Base-by-base conservation (phyloP, 2,329 filamentous ascomycete genomes). In the Orbilia quercus region DNA sequence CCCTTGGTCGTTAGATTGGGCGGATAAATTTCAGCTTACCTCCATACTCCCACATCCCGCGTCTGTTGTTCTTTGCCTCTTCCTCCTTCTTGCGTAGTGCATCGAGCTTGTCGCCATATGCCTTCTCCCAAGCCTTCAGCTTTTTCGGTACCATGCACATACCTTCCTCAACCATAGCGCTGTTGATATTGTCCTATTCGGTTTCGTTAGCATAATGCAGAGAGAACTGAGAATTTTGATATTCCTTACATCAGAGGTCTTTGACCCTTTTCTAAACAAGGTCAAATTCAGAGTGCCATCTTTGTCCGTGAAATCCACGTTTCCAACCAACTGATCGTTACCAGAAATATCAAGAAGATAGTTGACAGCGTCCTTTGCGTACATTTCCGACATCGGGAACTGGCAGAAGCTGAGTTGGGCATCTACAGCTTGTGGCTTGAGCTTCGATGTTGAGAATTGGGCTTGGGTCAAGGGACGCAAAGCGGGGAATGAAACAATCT, bases 11-110 rank as follows among this genome's bases (percentile, higher is more conserved):
- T 20, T 18, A 7, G 14, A 28, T 11, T 23, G 23, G 6, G 36
- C 28, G 18, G 28, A 7, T 23, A 16, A n/a, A 11, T 3, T 48
- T 63, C 11, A 25, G n/a, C 69, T 73, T 53, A 73, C 69, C 95
- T 77, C 95, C 95, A 82, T 98, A 99, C 85, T 99, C 95, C 93
- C 94, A 99, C 86, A 96, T 95, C 45, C 95, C 95, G 76, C 88
- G 84, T 75, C 92, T 87, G 66, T 89, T 88, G 63, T 86, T 84
- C 86, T 96, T 96, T 36, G 85, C 84, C 84, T 96, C 90, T 57
- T 90, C 86, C 80, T 90, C 86, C 79, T 87, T 89, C 80, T 88
- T 86, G 75, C 96, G 82, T 45, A 92, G 87, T 34, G 90, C 85
- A 66, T 86, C 85, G 48, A 91, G 91, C 31, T 75, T 75, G 28